A percentile compares a stretch with the other conserved stretches of the same genome.
Conservation (phyloP, 2,329 filamentous ascomycete species). For the Diaporthe vexans region DNA sequence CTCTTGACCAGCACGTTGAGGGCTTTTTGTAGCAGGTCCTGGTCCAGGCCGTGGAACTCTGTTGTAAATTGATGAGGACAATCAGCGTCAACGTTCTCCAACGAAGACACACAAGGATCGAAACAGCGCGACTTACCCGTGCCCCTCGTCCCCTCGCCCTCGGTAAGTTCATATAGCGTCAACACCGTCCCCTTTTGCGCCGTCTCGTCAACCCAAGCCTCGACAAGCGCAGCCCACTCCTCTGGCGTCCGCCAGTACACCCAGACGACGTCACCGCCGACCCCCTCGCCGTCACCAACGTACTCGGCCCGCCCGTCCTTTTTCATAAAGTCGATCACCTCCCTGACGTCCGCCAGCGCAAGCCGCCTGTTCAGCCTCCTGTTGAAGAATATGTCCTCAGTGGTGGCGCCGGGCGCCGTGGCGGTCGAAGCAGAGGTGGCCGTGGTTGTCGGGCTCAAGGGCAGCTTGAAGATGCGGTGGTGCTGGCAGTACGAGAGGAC, state of each 20-base stretch:
- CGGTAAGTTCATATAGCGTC: conserved; percentile 90
- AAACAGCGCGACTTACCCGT: conserved; percentile 65
- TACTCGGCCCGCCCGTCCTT: conserved; percentile 77
- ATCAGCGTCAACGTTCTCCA: not conserved
- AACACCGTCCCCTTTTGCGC: conserved; percentile 90
- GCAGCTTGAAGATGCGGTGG: conserved; percentile 81
- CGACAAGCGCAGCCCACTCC: conserved; percentile 88
- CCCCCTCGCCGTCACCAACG: conserved; percentile 55
- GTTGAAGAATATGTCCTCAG: conserved; percentile 70
- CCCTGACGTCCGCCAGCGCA: conserved; percentile 64
- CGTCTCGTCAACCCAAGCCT: conserved; percentile 87
- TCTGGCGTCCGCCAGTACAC: conserved; percentile 89
- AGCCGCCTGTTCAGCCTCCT: conserved; percentile 66
- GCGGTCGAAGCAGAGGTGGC: conserved; percentile 64
- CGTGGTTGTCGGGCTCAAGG: conserved; percentile 61
- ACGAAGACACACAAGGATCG: conserved; percentile 3
- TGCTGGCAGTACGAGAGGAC: conserved; percentile 87
- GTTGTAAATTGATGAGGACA: conserved; percentile 13
- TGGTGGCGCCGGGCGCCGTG: conserved; percentile 52
- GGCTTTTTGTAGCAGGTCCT: conserved; percentile 82
- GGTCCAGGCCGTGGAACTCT: conserved; percentile 93
- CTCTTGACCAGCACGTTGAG: conserved; percentile 87
- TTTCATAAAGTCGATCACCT: conserved; percentile 72
- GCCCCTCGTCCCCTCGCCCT: conserved; percentile 84
- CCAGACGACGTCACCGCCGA: conserved; percentile 70